These are phyloP conservation scores for Physcomitrellopsis africana DNA, from an alignment of 225 moss, liverwort and hornwort species.

Conservation along the genomic window DNA sequence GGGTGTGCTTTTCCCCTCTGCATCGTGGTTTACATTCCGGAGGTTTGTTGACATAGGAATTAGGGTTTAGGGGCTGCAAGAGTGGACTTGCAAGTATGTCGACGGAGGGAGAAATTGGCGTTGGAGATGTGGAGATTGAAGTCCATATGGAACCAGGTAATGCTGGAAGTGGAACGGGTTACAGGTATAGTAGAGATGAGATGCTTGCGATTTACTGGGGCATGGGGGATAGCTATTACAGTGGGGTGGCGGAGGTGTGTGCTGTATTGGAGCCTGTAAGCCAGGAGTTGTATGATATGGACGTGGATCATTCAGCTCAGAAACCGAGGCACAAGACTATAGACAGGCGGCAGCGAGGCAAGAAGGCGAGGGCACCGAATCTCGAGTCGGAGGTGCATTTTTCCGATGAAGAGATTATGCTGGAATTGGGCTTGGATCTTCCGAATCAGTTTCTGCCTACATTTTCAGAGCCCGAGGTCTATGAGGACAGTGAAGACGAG, in stretches of 20 bases:
- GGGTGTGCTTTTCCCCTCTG: too few relatives aligned
- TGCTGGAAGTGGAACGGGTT: background rate
- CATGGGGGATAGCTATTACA: slow-evolving; percentile 43
- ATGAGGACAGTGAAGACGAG: slow-evolving; percentile 69
- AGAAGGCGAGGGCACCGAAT: slow-evolving; percentile 26
- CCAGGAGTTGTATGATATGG: slow-evolving; percentile 56
- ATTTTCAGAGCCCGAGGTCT: slow-evolving; percentile 39
- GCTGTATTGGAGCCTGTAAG: slow-evolving; percentile 44
- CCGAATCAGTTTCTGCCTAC: slow-evolving; percentile 31
- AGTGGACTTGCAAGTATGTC: slow-evolving; percentile 14
- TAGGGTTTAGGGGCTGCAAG: slow-evolving; percentile 25
- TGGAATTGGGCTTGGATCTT: slow-evolving; percentile 48
- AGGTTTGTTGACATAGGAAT: background rate
- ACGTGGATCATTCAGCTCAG: slow-evolving; percentile 44
- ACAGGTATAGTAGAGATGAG: slow-evolving; percentile 47
- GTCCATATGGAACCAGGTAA: slow-evolving; percentile 14
- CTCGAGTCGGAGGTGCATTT: slow-evolving; percentile 21
- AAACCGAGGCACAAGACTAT: slow-evolving; percentile 53
- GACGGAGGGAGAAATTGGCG: slow-evolving; percentile 11
- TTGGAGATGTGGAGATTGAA: slow-evolving; percentile 1
- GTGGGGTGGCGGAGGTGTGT: slow-evolving; percentile 36
- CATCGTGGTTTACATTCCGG: too few relatives aligned
- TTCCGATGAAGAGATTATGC: slow-evolving; percentile 43
- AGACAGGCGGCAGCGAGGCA: slow-evolving; percentile 58
- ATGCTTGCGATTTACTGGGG: slow-evolving; percentile 48